Conservation (phyloP, 2,329 filamentous ascomycete species). For the Sporothrix mexicana region DNA sequence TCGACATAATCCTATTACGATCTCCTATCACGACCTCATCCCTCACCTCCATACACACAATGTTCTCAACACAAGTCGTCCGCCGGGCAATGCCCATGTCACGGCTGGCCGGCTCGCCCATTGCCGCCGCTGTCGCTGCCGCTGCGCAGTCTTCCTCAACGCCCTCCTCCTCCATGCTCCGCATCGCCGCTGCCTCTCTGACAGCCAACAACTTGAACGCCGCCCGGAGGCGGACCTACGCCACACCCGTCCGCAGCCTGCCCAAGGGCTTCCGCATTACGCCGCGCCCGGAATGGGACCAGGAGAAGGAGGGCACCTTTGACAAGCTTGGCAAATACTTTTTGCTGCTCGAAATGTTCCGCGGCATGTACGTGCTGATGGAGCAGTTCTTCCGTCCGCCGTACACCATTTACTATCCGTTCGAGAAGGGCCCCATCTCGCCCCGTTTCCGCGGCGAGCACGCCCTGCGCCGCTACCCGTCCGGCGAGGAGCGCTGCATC, state of each 20-base stretch:
- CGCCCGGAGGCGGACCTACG: conserved; percentile 50
- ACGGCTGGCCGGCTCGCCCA: conserved; percentile 26
- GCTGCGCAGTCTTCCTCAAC: conserved; percentile 25
- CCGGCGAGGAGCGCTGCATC: conserved; percentile 98
- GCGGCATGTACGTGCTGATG: conserved; percentile 96
- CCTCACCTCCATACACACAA: conserved; percentile 24
- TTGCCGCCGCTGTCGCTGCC: conserved; percentile 20
- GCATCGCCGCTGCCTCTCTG: conserved; percentile 23
- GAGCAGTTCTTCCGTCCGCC: conserved; percentile 99
- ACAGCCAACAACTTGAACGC: conserved; percentile 18
- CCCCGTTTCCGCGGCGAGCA: conserved; percentile 98
- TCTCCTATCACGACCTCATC: not conserved
- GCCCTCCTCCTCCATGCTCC: conserved; percentile 7
- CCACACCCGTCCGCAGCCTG: conserved; percentile 78
- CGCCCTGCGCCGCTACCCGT: conserved; percentile 92
- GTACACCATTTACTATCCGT: conserved; percentile 99
- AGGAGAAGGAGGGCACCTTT: conserved; percentile 75
- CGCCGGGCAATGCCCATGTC: conserved; percentile 32
- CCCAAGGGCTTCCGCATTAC: conserved; percentile 81
- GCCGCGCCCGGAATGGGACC: conserved; percentile 76
- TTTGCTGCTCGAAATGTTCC: conserved; percentile 90
- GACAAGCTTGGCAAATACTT: conserved; percentile 93
- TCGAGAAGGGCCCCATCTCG: conserved; percentile 98
- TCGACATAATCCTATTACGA: not conserved
- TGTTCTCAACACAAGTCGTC: conserved; percentile 38